Conservation (phyloP, 176 grass and related monocot species). For the Zoysia japonica region DNA sequence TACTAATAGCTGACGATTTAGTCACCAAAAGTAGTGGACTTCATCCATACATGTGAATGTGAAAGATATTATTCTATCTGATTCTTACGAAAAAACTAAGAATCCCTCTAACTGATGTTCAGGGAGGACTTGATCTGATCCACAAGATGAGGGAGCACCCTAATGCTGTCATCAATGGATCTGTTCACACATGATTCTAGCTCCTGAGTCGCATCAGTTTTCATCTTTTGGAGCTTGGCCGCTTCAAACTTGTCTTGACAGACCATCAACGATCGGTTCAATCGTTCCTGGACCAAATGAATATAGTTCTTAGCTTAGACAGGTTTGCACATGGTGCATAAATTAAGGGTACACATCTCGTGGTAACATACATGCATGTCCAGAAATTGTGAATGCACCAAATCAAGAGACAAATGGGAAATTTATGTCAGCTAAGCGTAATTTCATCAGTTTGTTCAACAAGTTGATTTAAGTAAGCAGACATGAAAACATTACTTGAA, state of each 20-base stretch:
- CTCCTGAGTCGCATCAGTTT: conserved; percentile 62
- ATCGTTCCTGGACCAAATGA: conserved; percentile 55
- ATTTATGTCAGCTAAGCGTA: background rate
- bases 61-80: background rate
- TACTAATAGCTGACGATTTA: background rate
- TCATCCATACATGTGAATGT: background rate
- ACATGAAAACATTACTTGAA: background rate
- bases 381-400: background rate
- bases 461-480: background rate
- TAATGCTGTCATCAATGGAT: conserved; percentile 76
- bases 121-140: conserved; percentile 69
- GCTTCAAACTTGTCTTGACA: conserved; percentile 90
- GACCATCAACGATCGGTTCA: conserved; percentile 82
- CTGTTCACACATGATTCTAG: conserved; percentile 79
- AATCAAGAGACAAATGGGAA: background rate
- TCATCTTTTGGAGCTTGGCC: conserved; percentile 77
- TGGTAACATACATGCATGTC: background rate
- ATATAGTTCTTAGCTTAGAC: conserved; percentile 5
- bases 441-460: background rate
- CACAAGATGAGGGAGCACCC: conserved; percentile 66
- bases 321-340: background rate
- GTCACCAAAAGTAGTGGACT: background rate
- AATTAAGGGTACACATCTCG: background rate
- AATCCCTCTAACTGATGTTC: conserved; percentile 53
- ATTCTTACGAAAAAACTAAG: background rate